A percentile compares a stretch with the other conserved stretches of the same genome.
Evolutionary conservation across 2,329 filamentous ascomycete genomes (phyloP).

Genomic region (Hypoxylon sp.): DNA sequence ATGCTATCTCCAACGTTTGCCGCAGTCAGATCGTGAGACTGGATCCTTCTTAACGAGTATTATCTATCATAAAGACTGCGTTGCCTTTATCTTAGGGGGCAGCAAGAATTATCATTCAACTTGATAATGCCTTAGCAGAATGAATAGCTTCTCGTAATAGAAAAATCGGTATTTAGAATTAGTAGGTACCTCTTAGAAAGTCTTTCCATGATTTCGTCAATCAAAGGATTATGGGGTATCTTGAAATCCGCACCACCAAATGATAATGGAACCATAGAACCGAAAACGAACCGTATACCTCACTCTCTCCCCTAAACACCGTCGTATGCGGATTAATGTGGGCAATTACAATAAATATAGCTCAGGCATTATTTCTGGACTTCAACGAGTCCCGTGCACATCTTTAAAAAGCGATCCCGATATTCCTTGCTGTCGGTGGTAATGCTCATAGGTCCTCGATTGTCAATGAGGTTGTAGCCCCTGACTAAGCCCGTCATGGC

Average conservation of each 20-base stretch:
- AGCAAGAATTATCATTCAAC: not conserved
- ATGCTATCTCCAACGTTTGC: too few relatives aligned
- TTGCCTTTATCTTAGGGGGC: not conserved
- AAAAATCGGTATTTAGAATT: not conserved
- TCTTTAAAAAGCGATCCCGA: slow-evolving; percentile 66
- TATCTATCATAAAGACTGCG: not conserved
- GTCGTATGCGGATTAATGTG: not conserved
- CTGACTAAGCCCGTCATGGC: slow-evolving; percentile 76
- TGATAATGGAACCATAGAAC: not conserved
- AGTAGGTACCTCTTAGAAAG: not conserved
- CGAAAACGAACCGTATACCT: not conserved
- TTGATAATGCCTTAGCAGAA: not conserved
- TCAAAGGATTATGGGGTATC: slow-evolving; percentile 24
- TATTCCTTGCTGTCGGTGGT: slow-evolving; percentile 80
- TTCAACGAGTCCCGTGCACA: slow-evolving; percentile 63
- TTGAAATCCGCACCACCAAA: not conserved
- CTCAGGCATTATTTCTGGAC: slow-evolving; percentile 44
- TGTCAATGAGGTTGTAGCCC: slow-evolving; percentile 73
- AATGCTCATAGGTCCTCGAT: slow-evolving; percentile 80
- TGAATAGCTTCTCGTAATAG: not conserved
- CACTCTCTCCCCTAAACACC: slow-evolving; percentile 15
- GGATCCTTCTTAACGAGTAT: not conserved
- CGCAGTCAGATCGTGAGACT: not conserved
- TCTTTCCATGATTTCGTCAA: not conserved
- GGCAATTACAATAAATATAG: not conserved